Base-by-base conservation (phyloP, 2,329 filamentous ascomycete species). In the Stachybotrys chlorohalonatus region DNA sequence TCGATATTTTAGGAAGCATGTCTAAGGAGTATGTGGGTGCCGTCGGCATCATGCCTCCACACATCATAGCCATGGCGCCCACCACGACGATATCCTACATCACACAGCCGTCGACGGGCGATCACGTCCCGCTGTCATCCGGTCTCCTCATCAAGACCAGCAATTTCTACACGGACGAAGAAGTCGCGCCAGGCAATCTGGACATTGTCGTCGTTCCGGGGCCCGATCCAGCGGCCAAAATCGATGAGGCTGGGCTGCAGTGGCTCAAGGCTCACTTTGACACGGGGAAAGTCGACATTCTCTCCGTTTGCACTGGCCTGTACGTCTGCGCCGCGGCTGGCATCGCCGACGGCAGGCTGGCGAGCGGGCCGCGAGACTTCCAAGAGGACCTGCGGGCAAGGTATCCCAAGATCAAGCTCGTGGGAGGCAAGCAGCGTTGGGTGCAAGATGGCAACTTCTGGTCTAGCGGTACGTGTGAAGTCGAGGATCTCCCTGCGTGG, bases 121-220 rank as follows among this genome's bases (percentile, higher is more conserved):
- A 62, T n/a, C 60, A 64, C 11, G 68, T 81, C 47, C 57, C 59
- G 5, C 57, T 80, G 9, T 79, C 79, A 7, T 68, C 77, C 1
- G 66, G 64, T 51, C 58, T 71, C 48, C 60, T 56, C 4, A 56
- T 79, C 47, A 60, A 65, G 39, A 67, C 74, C 31, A 77, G 76
- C 5, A 70, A 78, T 62, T 69, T 73, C 54, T 73, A 73, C 58
- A 62, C 63, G 32, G 73, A 79, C 59, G 61, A 70, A 0, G 75
- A 71, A 11, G 78, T 81, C 6, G 72, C 73, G 15, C 76, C 79
- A 0, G 79, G 78, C 3, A 69, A 71, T 59, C 69, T 82, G 5
- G 76, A 82, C 60, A 68, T 82, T 51, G 59, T 82, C 13, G 58
- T 80, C 0, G 70, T 81, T 1, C 79, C 79, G 1, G 79, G 79